These are phyloP conservation scores for Kodamaea neixiangensis DNA, from an alignment of 805 yeast species.

Conservation along the genomic window DNA sequence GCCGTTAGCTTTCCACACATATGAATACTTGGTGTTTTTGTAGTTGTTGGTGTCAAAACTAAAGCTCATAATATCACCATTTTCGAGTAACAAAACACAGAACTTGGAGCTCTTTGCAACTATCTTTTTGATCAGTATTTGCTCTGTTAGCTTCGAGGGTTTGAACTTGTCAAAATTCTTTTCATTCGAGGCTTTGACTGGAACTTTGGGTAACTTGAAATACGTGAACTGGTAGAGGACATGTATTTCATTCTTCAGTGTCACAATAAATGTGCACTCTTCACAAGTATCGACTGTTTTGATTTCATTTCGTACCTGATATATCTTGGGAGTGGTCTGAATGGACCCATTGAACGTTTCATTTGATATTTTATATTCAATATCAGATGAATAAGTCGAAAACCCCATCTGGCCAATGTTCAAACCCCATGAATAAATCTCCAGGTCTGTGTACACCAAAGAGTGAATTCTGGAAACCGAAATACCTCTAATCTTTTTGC, in stretches of 20 bases:
- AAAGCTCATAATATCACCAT: constrained; percentile 58
- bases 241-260: constrained; percentile 60
- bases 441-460: constrained; percentile 52
- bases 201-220: constrained; percentile 45
- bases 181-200: constrained; percentile 37
- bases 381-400: constrained; percentile 17
- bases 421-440: constrained; percentile 71
- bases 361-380: constrained; percentile 27
- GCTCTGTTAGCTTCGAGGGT: constrained; percentile 52
- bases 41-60: constrained; percentile 23
- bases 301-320: constrained; percentile 49
- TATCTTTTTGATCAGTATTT: constrained; percentile 33
- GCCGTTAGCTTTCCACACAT: constrained; percentile 66
- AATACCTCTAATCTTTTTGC: constrained; percentile 40
- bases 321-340: constrained; percentile 39
- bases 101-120: constrained; percentile 40
- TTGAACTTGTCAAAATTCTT: constrained; percentile 54
- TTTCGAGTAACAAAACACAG: constrained; percentile 53
- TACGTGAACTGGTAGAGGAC: constrained; percentile 60
- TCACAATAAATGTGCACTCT: constrained; percentile 64
- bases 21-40: constrained; percentile 45
- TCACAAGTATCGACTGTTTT: constrained; percentile 66
- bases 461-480: constrained; percentile 73
- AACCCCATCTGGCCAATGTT: constrained; percentile 83
- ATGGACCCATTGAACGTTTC: constrained; percentile 40